Base-by-base conservation (phyloP, 257 asterid genomes). In the Datura wrightii region DNA sequence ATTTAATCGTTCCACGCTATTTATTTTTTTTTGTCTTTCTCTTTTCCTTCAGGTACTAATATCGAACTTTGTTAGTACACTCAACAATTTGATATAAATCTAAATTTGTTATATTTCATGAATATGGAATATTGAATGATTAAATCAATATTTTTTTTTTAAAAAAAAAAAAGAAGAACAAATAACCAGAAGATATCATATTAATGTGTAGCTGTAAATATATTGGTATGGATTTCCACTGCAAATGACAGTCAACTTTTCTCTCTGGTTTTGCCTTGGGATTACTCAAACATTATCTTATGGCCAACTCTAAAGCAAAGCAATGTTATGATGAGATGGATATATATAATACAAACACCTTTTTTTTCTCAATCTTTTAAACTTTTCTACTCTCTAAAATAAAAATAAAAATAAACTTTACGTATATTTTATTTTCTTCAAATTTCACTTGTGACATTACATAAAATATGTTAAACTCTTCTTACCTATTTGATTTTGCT, bases 231-330 rank as follows among this genome's bases (percentile, higher is more conserved):
- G 31, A 24, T 24, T 24, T 46, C 10, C 31, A 24, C 31, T 24
- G 31, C 31, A 24, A 24, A 24, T 24, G 31, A 41, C 16, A 70
- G 36, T 69, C 54, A 19, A 71, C 79, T 71, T 71, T 42, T 42
- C 55, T 19, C 16, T 44, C 18, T 72, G 80, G 37, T 46, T 46
- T 72, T 46, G 58, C 80, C 58, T 71, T 72, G 80, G 58, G 59
- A 72, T 72, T 19, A 72, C 60, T 74, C 60, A 74, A 11, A 6
- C 14, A 15, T 11, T 48, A 19, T 19, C 59, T 24, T 74, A 11
- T 41, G 60, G 7, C 60, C 58, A 74, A 48, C 80, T 48, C 59
- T 2, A 74, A 48, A 48, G 6, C 4, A 72, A 72, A 0, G 0
- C 16, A 41, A 41, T 18, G 7, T 70, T 70, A 39, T 42, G 53